Conservation (phyloP, 2,329 filamentous ascomycete species). For the Venturia aucupariae region DNA sequence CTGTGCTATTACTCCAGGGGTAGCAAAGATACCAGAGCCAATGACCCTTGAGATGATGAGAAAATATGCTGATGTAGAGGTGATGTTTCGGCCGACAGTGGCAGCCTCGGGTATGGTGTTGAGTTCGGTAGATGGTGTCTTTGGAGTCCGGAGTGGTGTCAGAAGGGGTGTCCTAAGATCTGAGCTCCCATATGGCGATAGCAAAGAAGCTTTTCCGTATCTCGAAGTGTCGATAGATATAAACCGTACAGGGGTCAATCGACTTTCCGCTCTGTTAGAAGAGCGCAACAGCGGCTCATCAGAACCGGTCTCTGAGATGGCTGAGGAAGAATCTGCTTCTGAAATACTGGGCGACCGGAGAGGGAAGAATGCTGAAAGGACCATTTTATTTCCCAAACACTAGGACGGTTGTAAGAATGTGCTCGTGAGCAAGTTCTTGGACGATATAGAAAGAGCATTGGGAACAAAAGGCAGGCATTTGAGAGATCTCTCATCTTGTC, state of each 20-base stretch:
- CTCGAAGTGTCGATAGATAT: not conserved
- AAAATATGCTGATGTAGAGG: constrained; percentile 13
- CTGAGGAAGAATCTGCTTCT: not conserved
- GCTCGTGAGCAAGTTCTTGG: constrained; percentile 6
- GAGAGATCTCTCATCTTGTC: not conserved
- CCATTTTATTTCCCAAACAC: not conserved
- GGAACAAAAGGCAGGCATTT: not conserved
- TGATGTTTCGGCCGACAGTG: constrained; percentile 10
- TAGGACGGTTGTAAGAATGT: constrained; percentile 6
- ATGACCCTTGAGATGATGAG: constrained; percentile 35
- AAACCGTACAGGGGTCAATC: not conserved
- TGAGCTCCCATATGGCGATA: not conserved
- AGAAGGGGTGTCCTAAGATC: constrained; percentile 6
- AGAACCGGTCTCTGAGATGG: constrained; percentile 4
- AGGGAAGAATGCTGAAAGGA: not conserved
- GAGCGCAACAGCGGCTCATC: constrained; percentile 1
- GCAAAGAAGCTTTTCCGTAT: not conserved
- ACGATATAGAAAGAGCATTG: not conserved
- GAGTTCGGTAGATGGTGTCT: constrained; percentile 7
- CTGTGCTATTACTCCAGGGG: constrained; percentile 47
- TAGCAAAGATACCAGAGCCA: constrained; percentile 59
- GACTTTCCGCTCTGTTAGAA: not conserved
- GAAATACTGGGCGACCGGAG: not conserved
- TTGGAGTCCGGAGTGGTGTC: constrained; percentile 1
- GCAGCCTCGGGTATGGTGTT: constrained; percentile 14